Percentiles rank a stretch among this genome's conserved stretches.
These are phyloP conservation scores for Perilla frutescens DNA, from an alignment of 257 asterid species.

Conservation along the genomic window DNA sequence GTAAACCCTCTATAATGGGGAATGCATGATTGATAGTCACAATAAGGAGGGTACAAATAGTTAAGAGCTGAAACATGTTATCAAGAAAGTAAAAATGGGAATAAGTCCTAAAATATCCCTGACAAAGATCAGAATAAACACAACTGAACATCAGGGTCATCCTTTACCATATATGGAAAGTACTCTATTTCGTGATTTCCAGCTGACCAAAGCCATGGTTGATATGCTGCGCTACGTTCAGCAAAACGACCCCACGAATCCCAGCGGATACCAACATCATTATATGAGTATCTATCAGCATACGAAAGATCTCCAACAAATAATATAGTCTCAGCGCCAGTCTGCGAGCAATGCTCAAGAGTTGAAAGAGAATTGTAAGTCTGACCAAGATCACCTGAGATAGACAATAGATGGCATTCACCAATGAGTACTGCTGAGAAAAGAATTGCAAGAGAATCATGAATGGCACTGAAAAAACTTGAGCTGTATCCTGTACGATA, in stretches of 20 bases:
- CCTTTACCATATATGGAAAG: conserved; percentile 84
- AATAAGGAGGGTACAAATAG: background rate
- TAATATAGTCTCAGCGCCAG: conserved; percentile 75
- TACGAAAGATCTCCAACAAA: conserved; percentile 97
- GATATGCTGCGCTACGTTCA: conserved; percentile 86
- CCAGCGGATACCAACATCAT: conserved; percentile 97
- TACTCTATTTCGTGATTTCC: conserved; percentile 98
- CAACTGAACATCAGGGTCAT: conserved; percentile 12
- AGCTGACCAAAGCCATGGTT: conserved; percentile 93
- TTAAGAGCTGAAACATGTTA: background rate
- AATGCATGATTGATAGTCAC: conserved; percentile 10
- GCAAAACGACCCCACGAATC: conserved; percentile 92
- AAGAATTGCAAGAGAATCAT: conserved; percentile 6
- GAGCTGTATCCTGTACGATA: background rate
- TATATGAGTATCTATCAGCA: conserved; percentile 83
- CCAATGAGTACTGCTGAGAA: background rate
- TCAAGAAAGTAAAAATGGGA: conserved; percentile 5
- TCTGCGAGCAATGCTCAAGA: conserved; percentile 71
- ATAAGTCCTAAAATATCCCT: background rate
- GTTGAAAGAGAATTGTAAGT: conserved; percentile 95
- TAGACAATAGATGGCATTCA: conserved; percentile 29
- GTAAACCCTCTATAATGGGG: conserved; percentile 4
- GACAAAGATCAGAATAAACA: conserved; percentile 13
- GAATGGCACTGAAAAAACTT: background rate
- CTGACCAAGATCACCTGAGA: conserved; percentile 98